These are phyloP conservation scores for Brasenia schreberi DNA, from an alignment of 164 flowering plant genomes.

Conservation along the genomic window DNA sequence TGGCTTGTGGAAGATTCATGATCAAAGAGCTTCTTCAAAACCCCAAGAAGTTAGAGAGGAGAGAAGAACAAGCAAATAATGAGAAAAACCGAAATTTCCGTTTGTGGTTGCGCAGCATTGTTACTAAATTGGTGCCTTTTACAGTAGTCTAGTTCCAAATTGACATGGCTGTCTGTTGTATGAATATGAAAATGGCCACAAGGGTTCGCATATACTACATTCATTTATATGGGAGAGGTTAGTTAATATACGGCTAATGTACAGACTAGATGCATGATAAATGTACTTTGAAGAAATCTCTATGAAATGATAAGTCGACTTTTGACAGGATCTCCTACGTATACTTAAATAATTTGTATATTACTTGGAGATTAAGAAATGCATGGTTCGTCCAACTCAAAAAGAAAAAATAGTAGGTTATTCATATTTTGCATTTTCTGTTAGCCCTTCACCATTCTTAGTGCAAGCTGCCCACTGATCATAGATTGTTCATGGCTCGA, in stretches of 20 bases:
- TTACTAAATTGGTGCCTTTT: neutral
- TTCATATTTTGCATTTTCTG: too few relatives aligned
- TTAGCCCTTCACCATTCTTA: too few relatives aligned
- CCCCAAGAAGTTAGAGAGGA: slow-evolving; percentile 50
- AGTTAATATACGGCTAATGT: neutral
- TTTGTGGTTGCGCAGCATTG: neutral
- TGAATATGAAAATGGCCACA: too few relatives aligned
- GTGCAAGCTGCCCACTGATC: too few relatives aligned
- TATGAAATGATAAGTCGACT: too few relatives aligned
- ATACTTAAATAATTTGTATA: too few relatives aligned
- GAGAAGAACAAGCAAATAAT: slow-evolving; percentile 21
- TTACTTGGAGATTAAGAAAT: too few relatives aligned
- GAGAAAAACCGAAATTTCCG: slow-evolving; percentile 5
- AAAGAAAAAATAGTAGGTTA: too few relatives aligned
- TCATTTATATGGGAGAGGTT: neutral
- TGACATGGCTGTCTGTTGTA: neutral
- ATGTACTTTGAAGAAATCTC: slow-evolving; percentile 13
- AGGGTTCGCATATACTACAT: neutral
- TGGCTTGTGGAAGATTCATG: slow-evolving; percentile 84
- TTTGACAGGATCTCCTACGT: too few relatives aligned
- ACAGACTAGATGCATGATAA: neutral
- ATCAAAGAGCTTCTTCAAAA: slow-evolving; percentile 53
- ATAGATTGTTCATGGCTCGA: too few relatives aligned
- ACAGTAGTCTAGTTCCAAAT: neutral
- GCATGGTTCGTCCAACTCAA: too few relatives aligned